Conservation (phyloP, 257 asterid genomes). For the Nicotiana attenuata region DNA sequence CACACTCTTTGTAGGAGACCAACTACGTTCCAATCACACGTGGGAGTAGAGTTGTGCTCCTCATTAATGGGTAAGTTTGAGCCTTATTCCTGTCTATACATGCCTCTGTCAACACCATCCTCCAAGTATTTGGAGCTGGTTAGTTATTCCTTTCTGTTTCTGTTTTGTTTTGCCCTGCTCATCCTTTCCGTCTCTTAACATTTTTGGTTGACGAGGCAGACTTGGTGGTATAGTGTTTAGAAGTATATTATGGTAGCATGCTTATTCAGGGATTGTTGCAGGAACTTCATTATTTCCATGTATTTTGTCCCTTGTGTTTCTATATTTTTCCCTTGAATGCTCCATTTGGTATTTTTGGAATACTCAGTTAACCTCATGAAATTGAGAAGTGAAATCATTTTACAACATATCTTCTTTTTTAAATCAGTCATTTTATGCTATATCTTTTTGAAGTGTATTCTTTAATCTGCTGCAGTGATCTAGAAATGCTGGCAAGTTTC, state of each 20-base stretch:
- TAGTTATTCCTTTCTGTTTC: not conserved
- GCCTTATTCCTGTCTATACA: conserved; percentile 6
- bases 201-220: conserved; percentile 4
- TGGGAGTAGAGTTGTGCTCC: conserved; percentile 82
- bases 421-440: not conserved
- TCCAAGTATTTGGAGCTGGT: not conserved
- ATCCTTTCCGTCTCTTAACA: not conserved
- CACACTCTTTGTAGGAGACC: conserved; percentile 62
- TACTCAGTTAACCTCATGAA: conserved; percentile 1
- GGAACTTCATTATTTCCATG: not conserved
- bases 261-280: not conserved
- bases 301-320: not conserved
- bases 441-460: not conserved
- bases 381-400: not conserved
- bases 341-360: conserved; percentile 4
- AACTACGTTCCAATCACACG: conserved; percentile 87
- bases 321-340: not conserved
- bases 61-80: conserved; percentile 81
- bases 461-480: not conserved
- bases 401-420: not conserved
- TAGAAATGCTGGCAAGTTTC: not conserved
- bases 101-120: not conserved
- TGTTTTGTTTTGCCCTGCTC: not conserved
- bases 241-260: not conserved
- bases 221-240: not conserved